Evolutionary conservation across 106 monocot genomes (phyloP).

Genomic region (Dendrobium catenatum): DNA sequence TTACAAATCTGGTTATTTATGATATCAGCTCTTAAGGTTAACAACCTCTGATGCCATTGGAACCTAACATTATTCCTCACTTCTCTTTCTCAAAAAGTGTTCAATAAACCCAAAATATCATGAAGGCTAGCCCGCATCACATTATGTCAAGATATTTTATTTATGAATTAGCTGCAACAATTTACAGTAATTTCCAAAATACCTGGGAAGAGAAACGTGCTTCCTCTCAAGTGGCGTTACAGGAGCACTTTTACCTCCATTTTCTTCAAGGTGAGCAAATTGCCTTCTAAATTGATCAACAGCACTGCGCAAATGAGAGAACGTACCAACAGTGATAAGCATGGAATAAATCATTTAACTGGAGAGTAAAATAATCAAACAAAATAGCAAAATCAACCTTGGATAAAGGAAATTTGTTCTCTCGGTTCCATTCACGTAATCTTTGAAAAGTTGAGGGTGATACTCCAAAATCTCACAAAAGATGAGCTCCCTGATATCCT

Average conservation of each 20-base stretch:
- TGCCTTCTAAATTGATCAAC: slow-evolving; percentile 88
- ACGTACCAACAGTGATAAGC: background rate
- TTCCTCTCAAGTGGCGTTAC: slow-evolving; percentile 63
- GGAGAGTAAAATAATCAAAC: background rate
- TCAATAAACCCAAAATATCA: too few species aligned
- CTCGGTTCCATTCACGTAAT: slow-evolving; percentile 63
- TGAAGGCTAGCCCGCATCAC: background rate
- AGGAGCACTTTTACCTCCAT: slow-evolving; percentile 66
- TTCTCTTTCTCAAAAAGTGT: too few species aligned
- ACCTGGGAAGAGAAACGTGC: slow-evolving; percentile 93
- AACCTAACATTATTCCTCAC: too few species aligned
- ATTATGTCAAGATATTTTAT: too few species aligned
- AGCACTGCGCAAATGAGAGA: slow-evolving; percentile 38
- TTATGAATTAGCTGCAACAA: background rate
- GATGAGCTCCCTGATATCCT: slow-evolving; percentile 79
- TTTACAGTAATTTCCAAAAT: background rate
- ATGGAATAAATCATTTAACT: background rate
- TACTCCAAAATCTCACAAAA: slow-evolving; percentile 89
- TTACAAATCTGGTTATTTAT: too few species aligned
- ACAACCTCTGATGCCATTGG: too few species aligned
- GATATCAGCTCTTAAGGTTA: too few species aligned
- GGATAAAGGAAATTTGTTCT: slow-evolving; percentile 77
- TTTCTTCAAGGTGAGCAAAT: slow-evolving; percentile 83
- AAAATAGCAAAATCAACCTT: slow-evolving; percentile 33
- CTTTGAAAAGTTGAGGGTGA: slow-evolving; percentile 86